phyloP scores from a whole-genome alignment of 1,284 basidiomycete genomes.

The Boletus smithii region DNA sequence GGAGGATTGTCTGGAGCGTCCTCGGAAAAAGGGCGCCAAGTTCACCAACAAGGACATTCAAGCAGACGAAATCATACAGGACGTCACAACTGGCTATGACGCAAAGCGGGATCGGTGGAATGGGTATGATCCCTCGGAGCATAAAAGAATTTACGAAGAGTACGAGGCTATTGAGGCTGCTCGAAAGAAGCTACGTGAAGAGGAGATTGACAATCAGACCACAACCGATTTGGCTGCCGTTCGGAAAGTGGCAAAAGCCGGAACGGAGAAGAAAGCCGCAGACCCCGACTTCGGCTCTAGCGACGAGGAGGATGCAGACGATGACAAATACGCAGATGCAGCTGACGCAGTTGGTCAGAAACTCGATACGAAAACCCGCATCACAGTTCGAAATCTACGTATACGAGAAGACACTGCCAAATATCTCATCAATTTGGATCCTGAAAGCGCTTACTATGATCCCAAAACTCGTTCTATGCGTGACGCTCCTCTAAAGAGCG shows the following conservation, averaged over 20 bases:
- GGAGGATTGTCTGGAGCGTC: conserved; percentile 92
- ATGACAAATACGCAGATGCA: conserved; percentile 96
- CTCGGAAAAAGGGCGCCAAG: conserved; percentile 94
- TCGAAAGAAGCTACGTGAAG: conserved; percentile 86
- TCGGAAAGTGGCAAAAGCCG: conserved; percentile 81
- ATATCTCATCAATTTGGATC: conserved; percentile 96
- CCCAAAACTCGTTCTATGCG: conserved; percentile 99
- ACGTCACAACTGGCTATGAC: conserved; percentile 81
- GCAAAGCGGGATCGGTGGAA: conserved; percentile 99
- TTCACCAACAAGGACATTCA: conserved; percentile 89
- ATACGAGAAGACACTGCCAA: conserved; percentile 99
- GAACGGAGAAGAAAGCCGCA: conserved; percentile 57
- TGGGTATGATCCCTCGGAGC: conserved; percentile 89
- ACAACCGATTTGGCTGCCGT: conserved; percentile 84
- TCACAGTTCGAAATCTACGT: conserved; percentile 96
- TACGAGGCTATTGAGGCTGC: conserved; percentile 92
- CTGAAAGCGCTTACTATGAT: conserved; percentile 96
- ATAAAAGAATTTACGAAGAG: conserved; percentile 87
- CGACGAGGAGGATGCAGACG: conserved; percentile 92
- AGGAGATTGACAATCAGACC: conserved; percentile 95
- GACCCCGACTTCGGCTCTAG: conserved; percentile 96
- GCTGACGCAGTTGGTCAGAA: conserved; percentile 98
- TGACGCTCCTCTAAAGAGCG: conserved; percentile 82
- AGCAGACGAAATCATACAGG: conserved; percentile 86
- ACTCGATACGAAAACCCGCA: conserved; percentile 95